Conservation (phyloP, 2,329 filamentous ascomycete species). For the Lizonia empirigonia region DNA sequence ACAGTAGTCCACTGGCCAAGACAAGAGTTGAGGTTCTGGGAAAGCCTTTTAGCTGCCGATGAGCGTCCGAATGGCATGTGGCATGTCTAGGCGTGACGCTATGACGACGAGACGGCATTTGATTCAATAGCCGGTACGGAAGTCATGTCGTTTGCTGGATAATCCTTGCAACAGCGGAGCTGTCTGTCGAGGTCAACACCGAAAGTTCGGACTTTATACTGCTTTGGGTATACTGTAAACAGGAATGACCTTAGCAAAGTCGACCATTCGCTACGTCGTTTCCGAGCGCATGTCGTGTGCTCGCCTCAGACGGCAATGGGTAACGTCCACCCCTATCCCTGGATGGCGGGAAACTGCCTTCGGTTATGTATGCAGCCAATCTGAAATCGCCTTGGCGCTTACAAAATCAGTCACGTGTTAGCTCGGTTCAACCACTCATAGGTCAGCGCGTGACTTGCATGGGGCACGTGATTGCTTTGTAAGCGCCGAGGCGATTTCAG, state of each 20-base stretch:
- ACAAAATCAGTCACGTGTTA: no score
- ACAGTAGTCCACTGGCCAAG: conserved; percentile 9
- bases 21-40: conserved; percentile 6
- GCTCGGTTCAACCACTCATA: no score
- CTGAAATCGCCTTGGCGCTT: no score
- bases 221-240: conserved; percentile 6
- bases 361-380: no score
- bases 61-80: conserved; percentile 6
- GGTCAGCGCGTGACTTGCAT: no score
- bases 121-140: conserved; percentile 15
- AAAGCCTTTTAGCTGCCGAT: conserved; percentile 18
- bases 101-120: conserved; percentile 11
- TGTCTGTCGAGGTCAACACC: conserved; percentile 6
- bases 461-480: no score
- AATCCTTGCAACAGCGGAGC: conserved; percentile 13
- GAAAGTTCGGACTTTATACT: conserved; percentile 13
- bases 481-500: no score
- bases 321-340: no score
- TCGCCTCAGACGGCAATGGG: conserved; percentile 1
- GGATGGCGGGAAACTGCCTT: no score
- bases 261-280: conserved; percentile 8
- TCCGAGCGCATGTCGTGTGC: conserved; percentile 8
- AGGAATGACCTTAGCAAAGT: conserved; percentile 12
- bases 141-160: conserved; percentile 1
- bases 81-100: conserved; percentile 9